Evolutionary conservation across 2,329 filamentous ascomycete species (phyloP).

Genomic region (Cryphonectria radicalis): DNA sequence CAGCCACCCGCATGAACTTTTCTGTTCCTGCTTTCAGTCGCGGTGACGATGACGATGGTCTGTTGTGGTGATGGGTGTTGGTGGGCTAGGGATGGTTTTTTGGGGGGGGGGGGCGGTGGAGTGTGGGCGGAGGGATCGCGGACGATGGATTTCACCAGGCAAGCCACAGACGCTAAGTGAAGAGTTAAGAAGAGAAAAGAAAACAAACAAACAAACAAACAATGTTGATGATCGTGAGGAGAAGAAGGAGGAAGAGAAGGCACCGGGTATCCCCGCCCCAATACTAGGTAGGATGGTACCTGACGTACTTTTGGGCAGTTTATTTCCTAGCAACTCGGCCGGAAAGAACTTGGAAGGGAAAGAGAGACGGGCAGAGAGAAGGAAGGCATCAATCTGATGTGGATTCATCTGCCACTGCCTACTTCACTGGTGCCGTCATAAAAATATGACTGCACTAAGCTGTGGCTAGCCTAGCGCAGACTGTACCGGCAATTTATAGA

Average conservation of each 20-base stretch:
- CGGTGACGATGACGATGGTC: neutral
- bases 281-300: neutral
- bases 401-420: neutral
- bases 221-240: neutral
- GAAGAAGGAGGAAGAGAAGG: neutral
- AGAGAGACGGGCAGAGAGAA: neutral
- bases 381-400: neutral
- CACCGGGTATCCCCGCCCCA: neutral
- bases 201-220: neutral
- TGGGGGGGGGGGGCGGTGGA: neutral
- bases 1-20: slow-evolving; percentile 4
- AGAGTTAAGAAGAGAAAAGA: neutral
- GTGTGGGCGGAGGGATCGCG: neutral
- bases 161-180: neutral
- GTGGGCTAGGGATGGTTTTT: neutral
- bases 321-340: neutral
- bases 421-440: neutral
- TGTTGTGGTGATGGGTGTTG: neutral
- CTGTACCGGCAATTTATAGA: slow-evolving; percentile 23
- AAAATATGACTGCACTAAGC: slow-evolving; percentile 11
- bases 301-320: neutral
- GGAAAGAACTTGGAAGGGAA: neutral
- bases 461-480: neutral
- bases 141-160: neutral
- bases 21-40: neutral